Evolutionary conservation across 495 filamentous ascomycete species (phyloP).

Genomic region (Penicillium salamii): DNA sequence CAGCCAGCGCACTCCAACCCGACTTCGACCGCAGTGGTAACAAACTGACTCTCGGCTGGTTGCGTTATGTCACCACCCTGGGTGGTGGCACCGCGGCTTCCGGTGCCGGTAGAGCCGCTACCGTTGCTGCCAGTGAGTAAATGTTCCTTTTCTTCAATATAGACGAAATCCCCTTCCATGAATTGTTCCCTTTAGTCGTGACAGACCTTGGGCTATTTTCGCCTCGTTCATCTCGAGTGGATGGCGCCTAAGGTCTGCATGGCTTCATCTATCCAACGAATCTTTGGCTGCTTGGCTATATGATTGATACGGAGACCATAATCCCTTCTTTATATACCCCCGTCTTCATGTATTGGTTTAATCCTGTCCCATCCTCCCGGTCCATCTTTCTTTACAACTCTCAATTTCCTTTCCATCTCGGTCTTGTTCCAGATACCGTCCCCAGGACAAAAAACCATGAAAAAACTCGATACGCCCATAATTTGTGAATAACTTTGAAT

Average conservation of each 20-base stretch:
- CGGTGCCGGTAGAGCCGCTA: constrained; percentile 38
- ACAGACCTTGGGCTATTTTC: not conserved
- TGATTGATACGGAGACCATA: not conserved
- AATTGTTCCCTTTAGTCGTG: not conserved
- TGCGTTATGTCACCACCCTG: constrained; percentile 44
- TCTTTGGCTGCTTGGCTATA: not conserved
- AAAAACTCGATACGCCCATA: not conserved
- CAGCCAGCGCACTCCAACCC: constrained; percentile 58
- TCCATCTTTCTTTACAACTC: constrained; percentile 1
- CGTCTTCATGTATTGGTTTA: not conserved
- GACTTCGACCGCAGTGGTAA: constrained; percentile 81
- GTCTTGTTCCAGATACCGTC: not conserved
- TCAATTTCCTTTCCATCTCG: constrained; percentile 1
- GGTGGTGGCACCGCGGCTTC: constrained; percentile 43
- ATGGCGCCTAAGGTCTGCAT: not conserved
- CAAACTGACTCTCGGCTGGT: constrained; percentile 47
- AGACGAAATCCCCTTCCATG: constrained; percentile 1
- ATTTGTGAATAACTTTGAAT: constrained; percentile 4
- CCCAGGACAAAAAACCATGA: not conserved
- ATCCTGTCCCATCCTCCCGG: not conserved
- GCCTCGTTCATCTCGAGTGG: not conserved
- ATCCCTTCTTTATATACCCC: constrained; percentile 3
- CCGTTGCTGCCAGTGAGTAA: constrained; percentile 48
- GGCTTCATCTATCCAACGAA: not conserved
- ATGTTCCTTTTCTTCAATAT: constrained; percentile 9